phyloP scores from a whole-genome alignment of 2,329 filamentous ascomycete species.

The Claviceps africana region DNA sequence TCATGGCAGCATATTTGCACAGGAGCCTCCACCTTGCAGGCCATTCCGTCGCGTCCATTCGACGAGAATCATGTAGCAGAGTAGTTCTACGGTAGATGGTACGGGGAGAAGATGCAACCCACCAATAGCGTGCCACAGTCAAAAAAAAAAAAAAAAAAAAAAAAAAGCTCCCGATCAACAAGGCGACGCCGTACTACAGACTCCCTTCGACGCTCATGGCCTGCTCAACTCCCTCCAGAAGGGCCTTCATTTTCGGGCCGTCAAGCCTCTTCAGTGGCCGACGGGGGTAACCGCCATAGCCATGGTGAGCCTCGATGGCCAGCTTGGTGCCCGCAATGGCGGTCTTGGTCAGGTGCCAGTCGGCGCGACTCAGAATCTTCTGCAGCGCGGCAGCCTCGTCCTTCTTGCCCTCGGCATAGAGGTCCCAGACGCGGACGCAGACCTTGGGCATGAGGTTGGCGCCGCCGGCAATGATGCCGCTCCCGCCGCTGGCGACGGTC shows the following conservation, averaged over 20 bases:
- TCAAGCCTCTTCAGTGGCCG: slow-evolving; percentile 55
- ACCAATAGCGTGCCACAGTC: too few species aligned
- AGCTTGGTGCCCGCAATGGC: slow-evolving; percentile 79
- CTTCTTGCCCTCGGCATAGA: slow-evolving; percentile 58
- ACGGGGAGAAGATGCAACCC: too few species aligned
- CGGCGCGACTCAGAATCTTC: slow-evolving; percentile 61
- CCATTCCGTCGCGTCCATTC: too few species aligned
- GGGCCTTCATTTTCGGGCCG: slow-evolving; percentile 36
- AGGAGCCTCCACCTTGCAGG: too few species aligned
- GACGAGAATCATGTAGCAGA: too few species aligned
- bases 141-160: too few species aligned
- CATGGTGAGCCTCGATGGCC: slow-evolving; percentile 66
- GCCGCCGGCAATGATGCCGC: slow-evolving; percentile 72
- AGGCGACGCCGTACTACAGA: not conserved
- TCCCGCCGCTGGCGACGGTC: slow-evolving; percentile 64
- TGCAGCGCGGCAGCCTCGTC: slow-evolving; percentile 66
- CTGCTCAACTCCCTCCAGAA: slow-evolving; percentile 44
- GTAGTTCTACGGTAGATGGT: too few species aligned
- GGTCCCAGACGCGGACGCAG: slow-evolving; percentile 64
- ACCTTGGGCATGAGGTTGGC: slow-evolving; percentile 78
- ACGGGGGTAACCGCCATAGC: slow-evolving; percentile 67
- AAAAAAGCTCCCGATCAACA: too few species aligned
- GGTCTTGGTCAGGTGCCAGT: slow-evolving; percentile 72
- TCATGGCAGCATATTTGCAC: too few species aligned
- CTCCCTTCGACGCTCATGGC: slow-evolving; percentile 50